Conservation (phyloP, 108 stramenopile genomes). For the Licmophora abbreviata region DNA sequence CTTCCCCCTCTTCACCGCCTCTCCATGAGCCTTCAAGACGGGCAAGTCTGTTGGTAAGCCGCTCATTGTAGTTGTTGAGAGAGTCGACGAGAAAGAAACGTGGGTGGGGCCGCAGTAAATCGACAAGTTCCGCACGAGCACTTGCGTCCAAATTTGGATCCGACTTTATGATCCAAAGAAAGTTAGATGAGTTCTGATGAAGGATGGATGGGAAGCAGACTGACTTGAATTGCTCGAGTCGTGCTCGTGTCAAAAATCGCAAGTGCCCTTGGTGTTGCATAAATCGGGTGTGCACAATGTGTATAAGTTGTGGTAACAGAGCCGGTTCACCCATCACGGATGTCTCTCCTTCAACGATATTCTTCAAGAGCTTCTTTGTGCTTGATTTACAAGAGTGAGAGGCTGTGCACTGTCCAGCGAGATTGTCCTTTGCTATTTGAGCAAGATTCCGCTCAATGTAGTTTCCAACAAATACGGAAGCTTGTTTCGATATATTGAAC, state of each 20-base stretch:
- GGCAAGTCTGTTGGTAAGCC: too few species aligned
- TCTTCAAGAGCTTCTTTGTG: too few species aligned
- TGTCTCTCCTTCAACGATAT: too few species aligned
- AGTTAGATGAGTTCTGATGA: slow-evolving; percentile 29
- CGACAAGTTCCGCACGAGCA: slow-evolving; percentile 31
- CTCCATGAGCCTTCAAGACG: slow-evolving; percentile 41
- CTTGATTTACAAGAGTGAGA: slow-evolving; percentile 38
- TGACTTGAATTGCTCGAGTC: slow-evolving; percentile 49
- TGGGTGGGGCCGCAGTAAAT: slow-evolving; percentile 31
- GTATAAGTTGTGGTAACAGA: too few species aligned
- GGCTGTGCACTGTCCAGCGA: slow-evolving; percentile 21
- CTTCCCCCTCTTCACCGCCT: slow-evolving; percentile 39
- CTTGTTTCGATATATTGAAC: slow-evolving; percentile 12
- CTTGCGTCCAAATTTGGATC: slow-evolving; percentile 55
- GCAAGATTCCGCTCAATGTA: slow-evolving; percentile 12
- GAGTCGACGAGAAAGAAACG: slow-evolving; percentile 45
- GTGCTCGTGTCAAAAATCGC: slow-evolving; percentile 42
- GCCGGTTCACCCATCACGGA: too few species aligned
- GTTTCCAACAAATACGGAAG: background rate
- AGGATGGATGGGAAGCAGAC: slow-evolving; percentile 49
- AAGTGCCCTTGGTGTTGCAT: slow-evolving; percentile 72
- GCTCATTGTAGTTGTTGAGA: slow-evolving; percentile 47
- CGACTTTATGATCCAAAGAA: slow-evolving; percentile 79
- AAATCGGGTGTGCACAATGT: slow-evolving; percentile 74
- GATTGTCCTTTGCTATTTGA: slow-evolving; percentile 23